A percentile compares a stretch with the other conserved stretches of the same genome.
These are phyloP conservation scores for Vicia villosa DNA, from an alignment of 306 rosid species.

Conservation along the genomic window DNA sequence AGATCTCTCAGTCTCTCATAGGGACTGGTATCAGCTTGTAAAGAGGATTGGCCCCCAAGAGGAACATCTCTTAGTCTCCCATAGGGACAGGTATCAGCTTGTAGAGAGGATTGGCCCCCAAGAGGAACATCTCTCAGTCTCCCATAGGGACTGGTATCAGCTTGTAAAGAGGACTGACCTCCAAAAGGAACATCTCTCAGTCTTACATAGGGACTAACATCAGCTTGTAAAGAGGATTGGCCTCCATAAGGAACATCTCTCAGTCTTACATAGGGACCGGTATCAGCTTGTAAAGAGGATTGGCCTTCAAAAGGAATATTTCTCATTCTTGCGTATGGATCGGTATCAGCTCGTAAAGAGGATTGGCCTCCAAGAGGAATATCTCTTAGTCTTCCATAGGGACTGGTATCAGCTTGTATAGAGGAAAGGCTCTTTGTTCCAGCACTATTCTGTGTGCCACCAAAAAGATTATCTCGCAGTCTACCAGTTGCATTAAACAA, in stretches of 20 bases:
- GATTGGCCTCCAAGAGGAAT: slow-evolving; percentile 24
- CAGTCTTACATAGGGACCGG: background rate
- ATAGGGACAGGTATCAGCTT: slow-evolving; percentile 55
- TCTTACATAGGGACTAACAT: slow-evolving; percentile 60
- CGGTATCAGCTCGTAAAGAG: background rate
- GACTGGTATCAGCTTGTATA: slow-evolving; percentile 55
- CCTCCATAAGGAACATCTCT: slow-evolving; percentile 26
- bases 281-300: slow-evolving; percentile 1
- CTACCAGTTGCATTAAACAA: slow-evolving; percentile 89
- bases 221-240: slow-evolving; percentile 49
- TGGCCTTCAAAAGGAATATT: background rate
- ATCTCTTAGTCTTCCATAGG: slow-evolving; percentile 45
- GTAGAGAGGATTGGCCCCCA: slow-evolving; percentile 45
- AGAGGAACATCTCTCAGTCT: slow-evolving; percentile 47
- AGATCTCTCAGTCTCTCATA: slow-evolving; percentile 45
- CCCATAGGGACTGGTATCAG: slow-evolving; percentile 46
- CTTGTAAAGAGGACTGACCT: slow-evolving; percentile 44
- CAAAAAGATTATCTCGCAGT: slow-evolving; percentile 79
- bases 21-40: slow-evolving; percentile 54
- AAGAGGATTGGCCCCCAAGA: slow-evolving; percentile 41
- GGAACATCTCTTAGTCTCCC: slow-evolving; percentile 60
- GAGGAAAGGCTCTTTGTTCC: slow-evolving; percentile 64
- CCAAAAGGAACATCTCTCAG: slow-evolving; percentile 48
- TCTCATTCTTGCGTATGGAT: background rate
- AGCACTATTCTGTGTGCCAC: slow-evolving; percentile 52